Evolutionary conservation across 1,284 basidiomycete species (phyloP), one percentile per base, ranked within the genome.

Genomic region (Tetrapyrgos nigripes): DNA sequence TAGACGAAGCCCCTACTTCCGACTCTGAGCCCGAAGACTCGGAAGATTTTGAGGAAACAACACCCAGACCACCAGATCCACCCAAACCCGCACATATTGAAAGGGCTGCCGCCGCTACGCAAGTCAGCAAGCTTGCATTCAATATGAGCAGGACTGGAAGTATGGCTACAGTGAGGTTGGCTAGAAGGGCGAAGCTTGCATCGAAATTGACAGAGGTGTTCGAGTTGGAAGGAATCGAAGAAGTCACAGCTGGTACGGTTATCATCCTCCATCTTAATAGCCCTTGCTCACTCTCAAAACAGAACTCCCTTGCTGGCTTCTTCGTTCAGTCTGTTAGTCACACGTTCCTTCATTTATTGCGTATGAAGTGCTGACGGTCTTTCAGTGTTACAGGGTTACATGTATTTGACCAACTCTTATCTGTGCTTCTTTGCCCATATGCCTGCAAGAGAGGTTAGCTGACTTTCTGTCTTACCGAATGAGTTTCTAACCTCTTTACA

Each of bases 391-490:
- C 96, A 98, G 76, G 96, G 96, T 17, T 97, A 97, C 72, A 92
- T 98, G 85, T 99, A 97, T 73, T 80, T 98, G 46, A 98, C 97
- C 1, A 92, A 91, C 64, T 87, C 89, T 3, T 93, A 97, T 69
- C 75, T 98, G 26, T 98, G 96, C 77, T 99, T 98, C 79, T 98
- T 98, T 72, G 97, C 97, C 0, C 95, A 97, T 71, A 89, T 99
- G 83, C 93, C 93, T 6, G 82, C 87, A 21, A 82, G 89, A 78
- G 94, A 96, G 83, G 94, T 94, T 62, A 49, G 77, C 28, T 26
- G 37, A 14, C 37, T 44, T 66, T 31, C 45, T 50, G 44, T 55
- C 17, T 21, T n/a, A 5, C 24, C 50, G 49, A 27, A 37, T 17
- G n/a, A 48, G 53, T 47, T 50, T 35, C 24, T 50, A 64, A 55